Percentiles rank a stretch among this genome's conserved stretches.
Evolutionary conservation across 208 protist genomes (phyloP).

Genomic region (Trypanosoma melophagium): DNA sequence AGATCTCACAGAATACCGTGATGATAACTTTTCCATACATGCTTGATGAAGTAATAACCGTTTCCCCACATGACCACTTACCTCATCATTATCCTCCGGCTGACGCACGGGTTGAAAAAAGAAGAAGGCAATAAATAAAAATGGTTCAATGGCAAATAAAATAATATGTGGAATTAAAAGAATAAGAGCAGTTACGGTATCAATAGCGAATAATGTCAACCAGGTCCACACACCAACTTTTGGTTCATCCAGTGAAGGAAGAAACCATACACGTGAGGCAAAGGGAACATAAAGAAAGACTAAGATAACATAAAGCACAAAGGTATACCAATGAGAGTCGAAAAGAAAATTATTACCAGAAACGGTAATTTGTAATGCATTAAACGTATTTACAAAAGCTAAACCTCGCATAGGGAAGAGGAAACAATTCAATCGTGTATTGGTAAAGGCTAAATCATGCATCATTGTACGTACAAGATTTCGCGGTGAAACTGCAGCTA

Average conservation of each 20-base stretch:
- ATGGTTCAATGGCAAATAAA: slow-evolving; percentile 58
- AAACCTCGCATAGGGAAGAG: slow-evolving; percentile 73
- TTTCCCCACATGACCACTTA: slow-evolving; percentile 53
- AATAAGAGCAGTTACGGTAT: slow-evolving; percentile 41
- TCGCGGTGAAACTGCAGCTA: slow-evolving; percentile 36
- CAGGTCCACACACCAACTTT: slow-evolving; percentile 54
- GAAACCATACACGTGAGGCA: slow-evolving; percentile 74
- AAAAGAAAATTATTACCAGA: slow-evolving; percentile 76
- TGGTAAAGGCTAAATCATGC: slow-evolving; percentile 57
- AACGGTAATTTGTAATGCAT: slow-evolving; percentile 68
- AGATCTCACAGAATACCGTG: slow-evolving; percentile 43
- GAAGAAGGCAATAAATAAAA: slow-evolving; percentile 64
- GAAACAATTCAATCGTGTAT: slow-evolving; percentile 60
- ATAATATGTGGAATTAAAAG: slow-evolving; percentile 60
- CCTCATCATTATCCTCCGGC: slow-evolving; percentile 22
- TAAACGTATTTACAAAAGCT: slow-evolving; percentile 65
- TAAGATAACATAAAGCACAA: slow-evolving; percentile 61
- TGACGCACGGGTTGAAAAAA: slow-evolving; percentile 46
- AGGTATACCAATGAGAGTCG: slow-evolving; percentile 40
- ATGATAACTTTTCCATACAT: slow-evolving; percentile 35
- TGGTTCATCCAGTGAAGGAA: slow-evolving; percentile 76
- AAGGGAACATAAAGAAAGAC: slow-evolving; percentile 62
- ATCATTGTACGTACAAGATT: slow-evolving; percentile 61
- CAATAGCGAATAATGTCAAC: slow-evolving; percentile 61
- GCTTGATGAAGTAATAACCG: slow-evolving; percentile 59